Evolutionary conservation across 2,329 filamentous ascomycete genomes (phyloP).

Genomic region (Paramyrothecium roridum): DNA sequence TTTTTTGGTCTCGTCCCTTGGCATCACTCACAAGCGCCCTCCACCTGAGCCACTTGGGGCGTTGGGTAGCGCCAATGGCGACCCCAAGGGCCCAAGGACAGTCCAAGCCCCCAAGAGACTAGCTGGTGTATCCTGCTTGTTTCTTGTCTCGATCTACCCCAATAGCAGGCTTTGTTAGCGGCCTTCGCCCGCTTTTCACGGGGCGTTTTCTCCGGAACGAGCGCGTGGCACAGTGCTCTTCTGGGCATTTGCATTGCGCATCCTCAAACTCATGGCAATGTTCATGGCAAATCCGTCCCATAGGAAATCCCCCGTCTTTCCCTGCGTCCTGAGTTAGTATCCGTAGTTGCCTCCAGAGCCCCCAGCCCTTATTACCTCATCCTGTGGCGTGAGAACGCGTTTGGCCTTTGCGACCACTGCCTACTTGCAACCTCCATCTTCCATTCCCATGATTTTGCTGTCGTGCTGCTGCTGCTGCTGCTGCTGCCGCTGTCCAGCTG

Average conservation of each 20-base stretch:
- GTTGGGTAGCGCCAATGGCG: background rate
- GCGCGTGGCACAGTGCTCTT: background rate
- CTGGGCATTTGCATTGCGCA: background rate
- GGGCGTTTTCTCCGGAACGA: conserved; percentile 12
- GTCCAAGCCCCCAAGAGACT: background rate
- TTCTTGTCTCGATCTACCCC: background rate
- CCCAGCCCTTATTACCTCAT: background rate
- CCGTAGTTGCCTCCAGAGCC: no score
- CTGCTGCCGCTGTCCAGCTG: no score
- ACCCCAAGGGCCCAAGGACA: background rate
- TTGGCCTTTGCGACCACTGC: background rate
- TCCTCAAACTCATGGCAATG: background rate
- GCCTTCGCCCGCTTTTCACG: conserved; percentile 15
- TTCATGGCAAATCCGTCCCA: background rate
- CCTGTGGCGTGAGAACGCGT: background rate
- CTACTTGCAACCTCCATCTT: background rate
- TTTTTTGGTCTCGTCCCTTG: no score
- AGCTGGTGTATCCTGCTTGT: background rate
- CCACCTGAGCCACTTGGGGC: background rate
- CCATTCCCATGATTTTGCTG: background rate
- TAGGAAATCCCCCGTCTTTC: background rate
- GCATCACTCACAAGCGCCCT: background rate
- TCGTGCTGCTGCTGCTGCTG: no score
- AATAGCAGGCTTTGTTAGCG: conserved; percentile 2
- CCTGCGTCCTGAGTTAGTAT: background rate